Evolutionary conservation across 2,329 filamentous ascomycete species (phyloP).

Genomic region (Hymenotorrendiella dingleyae): DNA sequence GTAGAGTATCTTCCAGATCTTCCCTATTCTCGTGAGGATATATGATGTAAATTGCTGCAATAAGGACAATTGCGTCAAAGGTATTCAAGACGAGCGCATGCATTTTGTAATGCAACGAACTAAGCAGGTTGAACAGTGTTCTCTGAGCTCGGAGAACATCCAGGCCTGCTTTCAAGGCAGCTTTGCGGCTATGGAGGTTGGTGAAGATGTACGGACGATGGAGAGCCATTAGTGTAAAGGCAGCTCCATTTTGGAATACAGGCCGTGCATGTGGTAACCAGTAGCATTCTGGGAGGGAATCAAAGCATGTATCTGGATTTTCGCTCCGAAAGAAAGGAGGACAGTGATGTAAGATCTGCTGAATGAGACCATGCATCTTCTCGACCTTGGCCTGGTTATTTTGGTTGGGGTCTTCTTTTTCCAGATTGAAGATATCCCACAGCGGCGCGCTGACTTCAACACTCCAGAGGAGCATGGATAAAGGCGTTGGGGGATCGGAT

Average conservation of each 20-base stretch:
- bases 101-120: constrained; percentile 46
- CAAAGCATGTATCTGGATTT: constrained; percentile 53
- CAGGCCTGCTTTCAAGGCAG: constrained; percentile 50
- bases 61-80: constrained; percentile 57
- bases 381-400: constrained; percentile 50
- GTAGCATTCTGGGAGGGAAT: constrained; percentile 43
- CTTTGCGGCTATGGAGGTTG: constrained; percentile 44
- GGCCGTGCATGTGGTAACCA: constrained; percentile 47
- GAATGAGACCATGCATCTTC: constrained; percentile 44
- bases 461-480: constrained; percentile 48
- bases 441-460: constrained; percentile 43
- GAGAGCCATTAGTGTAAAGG: constrained; percentile 53
- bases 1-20: constrained; percentile 40
- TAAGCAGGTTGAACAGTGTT: constrained; percentile 42
- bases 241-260: constrained; percentile 40
- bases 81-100: constrained; percentile 56
- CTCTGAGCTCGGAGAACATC: constrained; percentile 50
- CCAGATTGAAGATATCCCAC: constrained; percentile 44
- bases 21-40: constrained; percentile 51
- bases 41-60: constrained; percentile 55
- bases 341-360: constrained; percentile 41
- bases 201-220: constrained; percentile 59
- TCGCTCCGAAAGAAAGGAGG: constrained; percentile 49
- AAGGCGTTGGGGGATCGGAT: constrained; percentile 48
- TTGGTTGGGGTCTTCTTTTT: constrained; percentile 49